phyloP scores from a whole-genome alignment of 2,329 filamentous ascomycete genomes.

The Calonectria montana region DNA sequence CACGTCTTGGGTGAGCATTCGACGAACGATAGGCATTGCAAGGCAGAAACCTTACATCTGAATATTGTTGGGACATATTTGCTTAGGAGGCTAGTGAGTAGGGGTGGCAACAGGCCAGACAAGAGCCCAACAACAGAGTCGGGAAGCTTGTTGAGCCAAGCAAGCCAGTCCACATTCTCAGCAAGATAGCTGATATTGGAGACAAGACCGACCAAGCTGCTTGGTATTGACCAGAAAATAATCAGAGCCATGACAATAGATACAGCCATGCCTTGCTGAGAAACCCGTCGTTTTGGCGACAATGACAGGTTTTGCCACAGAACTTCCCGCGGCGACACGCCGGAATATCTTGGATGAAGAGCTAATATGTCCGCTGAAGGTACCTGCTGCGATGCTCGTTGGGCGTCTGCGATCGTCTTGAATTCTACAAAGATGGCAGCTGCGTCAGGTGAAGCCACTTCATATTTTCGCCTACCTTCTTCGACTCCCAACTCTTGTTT shows the following conservation, averaged over 20 bases:
- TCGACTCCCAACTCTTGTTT: neutral
- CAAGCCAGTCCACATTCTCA: neutral
- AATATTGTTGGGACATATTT: neutral
- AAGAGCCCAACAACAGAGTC: neutral
- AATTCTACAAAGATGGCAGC: neutral
- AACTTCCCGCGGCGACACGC: neutral
- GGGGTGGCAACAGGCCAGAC: neutral
- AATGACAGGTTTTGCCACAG: neutral
- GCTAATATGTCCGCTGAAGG: neutral
- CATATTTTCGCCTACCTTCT: neutral
- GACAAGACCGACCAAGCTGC: neutral
- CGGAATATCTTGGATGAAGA: neutral
- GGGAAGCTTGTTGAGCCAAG: neutral
- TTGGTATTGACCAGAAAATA: neutral
- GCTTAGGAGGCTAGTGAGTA: neutral
- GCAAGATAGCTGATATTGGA: neutral
- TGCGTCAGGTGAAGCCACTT: neutral
- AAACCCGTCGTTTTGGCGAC: neutral
- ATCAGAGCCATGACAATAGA: neutral
- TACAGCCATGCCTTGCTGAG: neutral
- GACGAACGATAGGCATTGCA: neutral
- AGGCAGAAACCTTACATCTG: neutral
- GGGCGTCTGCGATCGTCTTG: neutral
- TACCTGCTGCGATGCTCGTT: neutral
- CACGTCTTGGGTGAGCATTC: neutral